phyloP scores from a whole-genome alignment of 345 rosid genomes.

The Mallotus nudiflorus region DNA sequence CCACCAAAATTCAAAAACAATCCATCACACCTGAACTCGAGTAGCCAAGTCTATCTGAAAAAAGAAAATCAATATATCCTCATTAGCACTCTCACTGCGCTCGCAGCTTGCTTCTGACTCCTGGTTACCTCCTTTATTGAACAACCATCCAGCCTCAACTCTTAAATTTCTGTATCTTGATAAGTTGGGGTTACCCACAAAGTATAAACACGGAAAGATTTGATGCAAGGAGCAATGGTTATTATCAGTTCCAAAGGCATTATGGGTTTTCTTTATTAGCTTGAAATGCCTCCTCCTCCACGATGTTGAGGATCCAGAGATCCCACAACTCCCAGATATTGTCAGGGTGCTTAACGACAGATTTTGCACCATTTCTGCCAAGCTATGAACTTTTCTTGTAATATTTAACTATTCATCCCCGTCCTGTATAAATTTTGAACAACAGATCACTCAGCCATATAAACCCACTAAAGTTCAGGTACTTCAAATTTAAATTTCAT shows the following conservation, averaged over 20 bases:
- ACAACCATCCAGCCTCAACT: conserved; percentile 85
- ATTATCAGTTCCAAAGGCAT: conserved; percentile 30
- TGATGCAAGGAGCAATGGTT: too few relatives aligned
- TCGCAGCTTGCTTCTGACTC: conserved; percentile 60
- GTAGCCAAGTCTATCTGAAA: conserved; percentile 85
- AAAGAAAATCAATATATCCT: conserved; percentile 86
- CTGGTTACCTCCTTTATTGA: conserved; percentile 56
- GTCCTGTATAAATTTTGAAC: conserved; percentile 9
- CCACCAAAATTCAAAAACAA: neutral
- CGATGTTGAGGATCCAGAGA: conserved; percentile 33
- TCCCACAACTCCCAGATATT: conserved; percentile 42
- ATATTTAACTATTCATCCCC: neutral
- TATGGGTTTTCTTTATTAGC: conserved; percentile 30
- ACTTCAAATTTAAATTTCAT: too few relatives aligned
- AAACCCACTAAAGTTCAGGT: too few relatives aligned
- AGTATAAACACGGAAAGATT: conserved; percentile 28
- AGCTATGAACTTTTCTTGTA: conserved; percentile 11
- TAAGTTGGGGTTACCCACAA: conserved; percentile 28
- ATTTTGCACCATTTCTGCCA: conserved; percentile 48
- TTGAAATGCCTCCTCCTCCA: conserved; percentile 44
- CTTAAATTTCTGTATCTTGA: conserved; percentile 40
- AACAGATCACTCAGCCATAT: too few relatives aligned
- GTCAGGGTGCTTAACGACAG: conserved; percentile 52
- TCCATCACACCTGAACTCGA: conserved; percentile 72
- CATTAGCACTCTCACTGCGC: conserved; percentile 85